A percentile compares a stretch with the other conserved stretches of the same genome.
Conservation (phyloP, 2,329 filamentous ascomycete species). For the Aspergillus ochraceus region DNA sequence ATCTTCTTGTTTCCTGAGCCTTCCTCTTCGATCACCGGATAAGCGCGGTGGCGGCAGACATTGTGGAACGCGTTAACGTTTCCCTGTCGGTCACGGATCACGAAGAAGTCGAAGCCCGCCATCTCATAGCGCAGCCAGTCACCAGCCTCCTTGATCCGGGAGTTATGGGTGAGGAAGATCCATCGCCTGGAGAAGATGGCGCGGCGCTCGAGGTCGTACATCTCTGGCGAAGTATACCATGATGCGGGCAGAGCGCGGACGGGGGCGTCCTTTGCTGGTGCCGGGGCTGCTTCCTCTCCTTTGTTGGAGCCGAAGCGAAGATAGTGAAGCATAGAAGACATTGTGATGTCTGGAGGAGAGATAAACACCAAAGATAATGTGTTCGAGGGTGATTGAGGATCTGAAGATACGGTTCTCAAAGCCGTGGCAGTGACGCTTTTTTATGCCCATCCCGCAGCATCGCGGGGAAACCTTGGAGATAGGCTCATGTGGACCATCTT, state of each 20-base stretch:
- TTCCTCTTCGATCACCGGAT: constrained; percentile 50
- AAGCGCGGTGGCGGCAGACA: constrained; percentile 38
- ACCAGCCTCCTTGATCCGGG: constrained; percentile 52
- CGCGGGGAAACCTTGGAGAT: neutral
- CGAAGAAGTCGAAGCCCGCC: constrained; percentile 59
- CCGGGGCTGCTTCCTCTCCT: neutral
- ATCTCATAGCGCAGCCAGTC: constrained; percentile 58
- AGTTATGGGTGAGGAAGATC: constrained; percentile 42
- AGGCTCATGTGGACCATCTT: neutral
- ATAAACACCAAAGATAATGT: neutral
- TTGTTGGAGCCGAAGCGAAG: constrained; percentile 11
- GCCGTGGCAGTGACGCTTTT: neutral
- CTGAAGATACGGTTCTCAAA: neutral
- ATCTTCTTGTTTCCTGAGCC: constrained; percentile 49
- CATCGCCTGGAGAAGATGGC: constrained; percentile 59
- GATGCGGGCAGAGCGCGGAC: constrained; percentile 50
- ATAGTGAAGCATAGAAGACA: constrained; percentile 8
- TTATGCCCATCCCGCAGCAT: neutral
- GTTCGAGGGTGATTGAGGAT: neutral
- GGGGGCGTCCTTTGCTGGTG: constrained; percentile 17
- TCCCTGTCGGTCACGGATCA: constrained; percentile 52
- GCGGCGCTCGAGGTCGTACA: constrained; percentile 59
- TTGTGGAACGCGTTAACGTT: constrained; percentile 58
- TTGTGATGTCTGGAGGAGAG: neutral
- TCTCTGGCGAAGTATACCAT: constrained; percentile 47